Conservation (phyloP, 176 grass and related monocot genomes). For the Phoenix dactylifera region DNA sequence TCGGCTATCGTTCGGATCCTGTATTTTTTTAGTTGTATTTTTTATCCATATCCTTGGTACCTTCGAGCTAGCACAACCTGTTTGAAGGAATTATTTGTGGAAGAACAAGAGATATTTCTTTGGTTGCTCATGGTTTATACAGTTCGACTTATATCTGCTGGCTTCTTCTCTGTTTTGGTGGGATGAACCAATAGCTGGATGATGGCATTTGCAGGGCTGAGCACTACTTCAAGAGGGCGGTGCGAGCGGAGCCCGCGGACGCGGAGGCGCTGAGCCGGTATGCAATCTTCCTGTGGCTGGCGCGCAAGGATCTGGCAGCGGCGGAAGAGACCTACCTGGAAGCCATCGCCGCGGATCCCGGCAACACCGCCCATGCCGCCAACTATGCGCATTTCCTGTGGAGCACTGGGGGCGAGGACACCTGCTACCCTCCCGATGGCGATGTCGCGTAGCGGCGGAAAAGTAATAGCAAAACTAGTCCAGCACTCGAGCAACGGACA, state of each 20-base stretch:
- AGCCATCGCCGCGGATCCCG: slow-evolving; percentile 18
- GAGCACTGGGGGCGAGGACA: slow-evolving; percentile 22
- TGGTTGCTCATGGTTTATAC: no score
- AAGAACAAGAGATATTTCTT: no score
- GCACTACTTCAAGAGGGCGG: slow-evolving; percentile 26
- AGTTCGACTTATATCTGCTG: no score
- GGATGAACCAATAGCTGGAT: no score
- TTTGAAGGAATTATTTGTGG: no score
- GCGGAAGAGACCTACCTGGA: slow-evolving; percentile 22
- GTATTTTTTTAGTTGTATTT: no score
- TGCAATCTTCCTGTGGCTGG: slow-evolving; percentile 16
- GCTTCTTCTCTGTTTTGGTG: no score
- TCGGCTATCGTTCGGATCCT: no score
- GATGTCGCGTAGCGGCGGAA: not conserved
- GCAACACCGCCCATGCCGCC: slow-evolving; percentile 17
- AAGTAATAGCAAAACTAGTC: no score
- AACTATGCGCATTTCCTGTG: slow-evolving; percentile 25
- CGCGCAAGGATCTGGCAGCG: slow-evolving; percentile 6
- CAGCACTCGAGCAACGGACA: no score
- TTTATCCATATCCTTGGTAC: no score
- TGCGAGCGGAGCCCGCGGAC: not conserved
- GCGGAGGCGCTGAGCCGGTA: slow-evolving; percentile 14
- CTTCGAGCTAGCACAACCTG: no score
- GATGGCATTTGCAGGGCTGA: slow-evolving; percentile 11
- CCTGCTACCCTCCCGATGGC: slow-evolving; percentile 13